phyloP scores from a whole-genome alignment of 257 asterid species.

The Scutellaria barbata region DNA sequence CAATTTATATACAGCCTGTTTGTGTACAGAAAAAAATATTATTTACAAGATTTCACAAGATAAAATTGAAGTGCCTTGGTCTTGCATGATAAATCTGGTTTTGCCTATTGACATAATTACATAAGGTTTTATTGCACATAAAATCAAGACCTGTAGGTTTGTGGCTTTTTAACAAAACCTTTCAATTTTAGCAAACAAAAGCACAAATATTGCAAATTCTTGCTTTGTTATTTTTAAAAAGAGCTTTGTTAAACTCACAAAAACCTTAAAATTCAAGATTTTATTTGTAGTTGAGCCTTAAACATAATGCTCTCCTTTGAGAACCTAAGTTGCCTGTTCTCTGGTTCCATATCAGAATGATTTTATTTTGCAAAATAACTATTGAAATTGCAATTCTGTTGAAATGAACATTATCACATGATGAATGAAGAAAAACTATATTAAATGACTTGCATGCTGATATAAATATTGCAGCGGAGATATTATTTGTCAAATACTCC shows the following conservation, averaged over 20 bases:
- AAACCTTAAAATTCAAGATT: no score
- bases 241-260: no score
- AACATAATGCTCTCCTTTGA: conserved; percentile 21
- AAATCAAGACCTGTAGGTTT: no score
- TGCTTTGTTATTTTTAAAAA: no score
- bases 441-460: conserved; percentile 2
- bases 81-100: neutral
- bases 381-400: conserved; percentile 25
- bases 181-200: no score
- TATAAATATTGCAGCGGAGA: conserved; percentile 9
- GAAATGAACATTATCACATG: conserved; percentile 1
- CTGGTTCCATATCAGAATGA: conserved; percentile 17
- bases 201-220: no score
- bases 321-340: conserved; percentile 15
- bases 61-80: neutral
- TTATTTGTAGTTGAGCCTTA: neutral
- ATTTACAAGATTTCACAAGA: neutral
- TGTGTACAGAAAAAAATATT: neutral
- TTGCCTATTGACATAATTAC: conserved; percentile 4
- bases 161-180: no score
- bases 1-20: neutral
- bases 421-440: neutral
- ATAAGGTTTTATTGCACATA: no score
- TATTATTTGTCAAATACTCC: conserved; percentile 10
- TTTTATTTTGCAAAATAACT: conserved; percentile 25